Conservation (phyloP, 176 grass and related monocot genomes). For the Themeda triandra region DNA sequence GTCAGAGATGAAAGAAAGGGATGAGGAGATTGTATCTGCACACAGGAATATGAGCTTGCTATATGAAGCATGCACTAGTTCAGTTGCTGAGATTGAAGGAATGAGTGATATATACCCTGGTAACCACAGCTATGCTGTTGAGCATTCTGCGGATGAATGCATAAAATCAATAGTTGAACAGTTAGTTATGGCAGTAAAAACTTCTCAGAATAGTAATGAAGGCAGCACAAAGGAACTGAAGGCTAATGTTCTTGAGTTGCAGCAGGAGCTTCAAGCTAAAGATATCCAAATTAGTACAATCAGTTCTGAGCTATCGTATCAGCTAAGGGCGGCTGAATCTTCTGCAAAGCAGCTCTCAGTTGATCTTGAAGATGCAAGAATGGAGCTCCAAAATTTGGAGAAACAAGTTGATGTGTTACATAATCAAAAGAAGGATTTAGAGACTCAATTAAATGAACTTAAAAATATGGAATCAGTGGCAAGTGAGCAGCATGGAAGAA, state of each 20-base stretch:
- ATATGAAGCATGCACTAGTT: slow-evolving; percentile 66
- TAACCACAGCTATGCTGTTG: slow-evolving; percentile 24
- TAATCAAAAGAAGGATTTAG: slow-evolving; percentile 60
- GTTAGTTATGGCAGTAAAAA: slow-evolving; percentile 50
- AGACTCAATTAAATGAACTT: slow-evolving; percentile 51
- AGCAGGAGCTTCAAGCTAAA: slow-evolving; percentile 81
- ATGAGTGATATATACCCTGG: slow-evolving; percentile 23
- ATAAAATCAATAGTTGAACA: slow-evolving; percentile 62
- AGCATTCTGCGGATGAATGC: slow-evolving; percentile 41
- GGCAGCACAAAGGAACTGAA: slow-evolving; percentile 75
- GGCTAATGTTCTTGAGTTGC: slow-evolving; percentile 66
- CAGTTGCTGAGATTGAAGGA: slow-evolving; percentile 71
- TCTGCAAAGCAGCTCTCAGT: slow-evolving; percentile 42
- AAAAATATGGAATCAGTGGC: slow-evolving; percentile 54
- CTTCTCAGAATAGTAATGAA: slow-evolving; percentile 40
- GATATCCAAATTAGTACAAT: slow-evolving; percentile 72
- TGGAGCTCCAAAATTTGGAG: slow-evolving; percentile 62
- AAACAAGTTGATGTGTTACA: slow-evolving; percentile 66
- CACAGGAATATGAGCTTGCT: slow-evolving; percentile 61
- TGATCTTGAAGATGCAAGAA: slow-evolving; percentile 52
- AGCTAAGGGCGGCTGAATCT: slow-evolving; percentile 67
- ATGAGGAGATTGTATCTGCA: slow-evolving; percentile 52
- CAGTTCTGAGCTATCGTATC: slow-evolving; percentile 76
- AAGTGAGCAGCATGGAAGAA: slow-evolving; percentile 59
- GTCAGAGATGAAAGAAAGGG: slow-evolving; percentile 56